These are phyloP conservation scores for Coniochaeta ligniaria DNA, from an alignment of 2,329 filamentous ascomycete species.

Conservation along the genomic window DNA sequence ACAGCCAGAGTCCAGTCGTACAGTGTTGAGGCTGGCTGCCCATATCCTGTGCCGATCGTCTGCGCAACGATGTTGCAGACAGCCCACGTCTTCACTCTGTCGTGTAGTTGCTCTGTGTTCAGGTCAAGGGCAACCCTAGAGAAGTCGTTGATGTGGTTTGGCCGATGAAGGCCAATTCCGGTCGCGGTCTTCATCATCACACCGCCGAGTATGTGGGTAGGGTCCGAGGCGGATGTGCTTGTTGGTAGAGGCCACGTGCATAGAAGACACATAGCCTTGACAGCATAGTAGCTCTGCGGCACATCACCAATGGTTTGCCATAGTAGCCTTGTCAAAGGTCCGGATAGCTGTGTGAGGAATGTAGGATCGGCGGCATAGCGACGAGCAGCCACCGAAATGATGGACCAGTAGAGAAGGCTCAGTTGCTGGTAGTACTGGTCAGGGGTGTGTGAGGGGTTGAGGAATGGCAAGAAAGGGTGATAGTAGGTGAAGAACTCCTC, in stretches of 20 bases:
- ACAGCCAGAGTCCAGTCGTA: slow-evolving; percentile 68
- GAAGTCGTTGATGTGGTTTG: slow-evolving; percentile 78
- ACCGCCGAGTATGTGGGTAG: slow-evolving; percentile 73
- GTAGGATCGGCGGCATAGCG: slow-evolving; percentile 58
- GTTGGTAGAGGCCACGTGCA: slow-evolving; percentile 80
- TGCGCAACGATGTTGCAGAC: slow-evolving; percentile 81
- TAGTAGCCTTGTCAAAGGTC: slow-evolving; percentile 61
- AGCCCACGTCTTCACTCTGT: slow-evolving; percentile 75
- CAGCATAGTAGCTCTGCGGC: slow-evolving; percentile 71
- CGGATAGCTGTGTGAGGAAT: slow-evolving; percentile 61
- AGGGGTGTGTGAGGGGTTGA: slow-evolving; percentile 58
- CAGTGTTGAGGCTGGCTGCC: slow-evolving; percentile 69
- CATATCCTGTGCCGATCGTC: slow-evolving; percentile 74
- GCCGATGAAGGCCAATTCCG: slow-evolving; percentile 73
- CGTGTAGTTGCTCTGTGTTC: slow-evolving; percentile 71
- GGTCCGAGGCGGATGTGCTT: slow-evolving; percentile 73
- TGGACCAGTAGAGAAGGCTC: slow-evolving; percentile 78
- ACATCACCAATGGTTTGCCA: slow-evolving; percentile 74
- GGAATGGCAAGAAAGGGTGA: slow-evolving; percentile 71
- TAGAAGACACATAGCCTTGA: slow-evolving; percentile 72
- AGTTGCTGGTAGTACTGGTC: slow-evolving; percentile 73
- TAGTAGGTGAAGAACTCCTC: slow-evolving; percentile 69
- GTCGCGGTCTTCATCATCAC: slow-evolving; percentile 85
- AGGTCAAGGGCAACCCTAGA: slow-evolving; percentile 68
- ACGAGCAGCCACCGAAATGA: slow-evolving; percentile 67